These are phyloP conservation scores for Suillus discolor DNA, from an alignment of 768 basidiomycete species.

Conservation along the genomic window DNA sequence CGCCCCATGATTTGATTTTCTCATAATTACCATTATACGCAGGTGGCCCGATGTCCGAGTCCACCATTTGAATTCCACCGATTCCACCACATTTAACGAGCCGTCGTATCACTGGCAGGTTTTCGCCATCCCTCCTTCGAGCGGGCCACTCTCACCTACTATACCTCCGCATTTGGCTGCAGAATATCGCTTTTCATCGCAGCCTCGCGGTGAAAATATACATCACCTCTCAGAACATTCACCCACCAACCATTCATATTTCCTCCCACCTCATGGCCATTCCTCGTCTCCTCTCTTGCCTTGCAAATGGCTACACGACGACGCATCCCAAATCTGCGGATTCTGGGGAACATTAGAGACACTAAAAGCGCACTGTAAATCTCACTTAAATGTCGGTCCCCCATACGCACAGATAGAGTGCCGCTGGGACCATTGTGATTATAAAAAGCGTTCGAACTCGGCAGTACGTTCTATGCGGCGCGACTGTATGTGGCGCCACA, in stretches of 20 bases:
- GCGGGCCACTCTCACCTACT: neutral
- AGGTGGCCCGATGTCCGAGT: neutral
- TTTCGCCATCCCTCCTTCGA: neutral
- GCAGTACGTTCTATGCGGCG: neutral
- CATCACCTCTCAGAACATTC: neutral
- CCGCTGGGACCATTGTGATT: neutral
- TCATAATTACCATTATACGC: neutral
- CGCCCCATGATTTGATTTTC: neutral
- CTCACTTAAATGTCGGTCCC: neutral
- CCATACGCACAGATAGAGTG: neutral
- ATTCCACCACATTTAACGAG: neutral
- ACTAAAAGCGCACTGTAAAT: neutral
- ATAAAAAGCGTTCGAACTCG: neutral
- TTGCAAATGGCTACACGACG: neutral
- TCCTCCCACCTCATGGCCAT: neutral
- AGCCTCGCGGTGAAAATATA: neutral
- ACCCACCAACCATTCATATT: neutral
- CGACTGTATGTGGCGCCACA: neutral
- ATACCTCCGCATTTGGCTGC: neutral
- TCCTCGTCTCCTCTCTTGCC: neutral
- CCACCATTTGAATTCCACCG: neutral
- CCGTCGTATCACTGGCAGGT: neutral
- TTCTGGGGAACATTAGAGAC: neutral
- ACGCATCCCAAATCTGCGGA: neutral
- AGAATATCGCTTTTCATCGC: neutral